A percentile compares a stretch with the other conserved stretches of the same genome.
These are phyloP conservation scores for Nicotiana sylvestris DNA, from an alignment of 257 asterid species.

Conservation along the genomic window DNA sequence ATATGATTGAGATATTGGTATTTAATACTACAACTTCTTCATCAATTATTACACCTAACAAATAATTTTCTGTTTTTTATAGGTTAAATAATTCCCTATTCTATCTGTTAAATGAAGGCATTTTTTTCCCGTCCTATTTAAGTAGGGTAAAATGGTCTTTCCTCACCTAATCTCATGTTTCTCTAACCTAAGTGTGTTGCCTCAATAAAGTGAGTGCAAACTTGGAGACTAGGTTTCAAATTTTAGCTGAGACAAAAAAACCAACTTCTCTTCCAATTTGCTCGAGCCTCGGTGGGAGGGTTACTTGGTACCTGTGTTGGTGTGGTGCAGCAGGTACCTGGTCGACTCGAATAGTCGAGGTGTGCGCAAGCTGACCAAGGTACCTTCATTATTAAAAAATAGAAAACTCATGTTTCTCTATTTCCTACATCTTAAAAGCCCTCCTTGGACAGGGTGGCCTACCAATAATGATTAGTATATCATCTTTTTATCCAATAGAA, in stretches of 20 bases:
- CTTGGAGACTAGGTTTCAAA: not conserved
- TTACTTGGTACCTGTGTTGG: too few relatives aligned
- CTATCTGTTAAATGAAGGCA: not conserved
- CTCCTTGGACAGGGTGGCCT: not conserved
- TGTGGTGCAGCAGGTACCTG: not conserved
- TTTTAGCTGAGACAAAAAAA: not conserved
- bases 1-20: not conserved
- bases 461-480: not conserved
- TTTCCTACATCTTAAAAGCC: not conserved
- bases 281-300: too few relatives aligned
- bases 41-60: not conserved
- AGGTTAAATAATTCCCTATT: not conserved
- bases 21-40: not conserved
- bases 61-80: not conserved
- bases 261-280: too few relatives aligned
- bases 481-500: not conserved
- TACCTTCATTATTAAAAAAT: too few relatives aligned
- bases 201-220: not conserved
- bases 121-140: not conserved
- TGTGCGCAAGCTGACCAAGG: too few relatives aligned
- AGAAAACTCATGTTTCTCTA: not conserved
- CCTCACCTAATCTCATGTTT: conserved; percentile 1
- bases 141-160: not conserved
- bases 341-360: not conserved
- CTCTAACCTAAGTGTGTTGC: not conserved